These are phyloP conservation scores for Cephaloascus albidus DNA, from an alignment of 805 yeast species.

Conservation along the genomic window DNA sequence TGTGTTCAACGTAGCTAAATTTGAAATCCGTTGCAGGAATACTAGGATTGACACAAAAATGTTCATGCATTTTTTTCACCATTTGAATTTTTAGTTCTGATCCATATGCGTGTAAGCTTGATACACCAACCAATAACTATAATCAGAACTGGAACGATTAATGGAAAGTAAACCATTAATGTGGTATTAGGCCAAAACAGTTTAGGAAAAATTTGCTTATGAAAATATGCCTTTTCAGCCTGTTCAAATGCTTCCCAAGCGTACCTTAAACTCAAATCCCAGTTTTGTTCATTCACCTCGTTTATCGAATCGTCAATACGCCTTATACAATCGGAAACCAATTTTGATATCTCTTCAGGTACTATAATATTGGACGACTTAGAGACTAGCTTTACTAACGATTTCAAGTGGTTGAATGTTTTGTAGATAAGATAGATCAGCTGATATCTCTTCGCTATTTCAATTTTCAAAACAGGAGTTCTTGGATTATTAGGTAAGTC, in stretches of 20 bases:
- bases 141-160: background rate
- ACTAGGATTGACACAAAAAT: too few relatives aligned
- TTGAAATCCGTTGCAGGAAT: too few relatives aligned
- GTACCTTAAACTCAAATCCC: background rate
- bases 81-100: too few relatives aligned
- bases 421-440: background rate
- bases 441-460: background rate
- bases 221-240: background rate
- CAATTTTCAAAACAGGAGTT: background rate
- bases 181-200: background rate
- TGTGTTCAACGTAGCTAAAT: too few relatives aligned
- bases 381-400: background rate
- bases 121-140: background rate
- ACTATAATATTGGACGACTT: background rate
- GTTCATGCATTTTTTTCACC: too few relatives aligned
- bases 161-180: background rate
- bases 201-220: background rate
- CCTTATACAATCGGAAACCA: background rate
- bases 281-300: background rate
- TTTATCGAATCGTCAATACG: background rate
- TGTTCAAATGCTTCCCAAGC: background rate
- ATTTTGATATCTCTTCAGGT: background rate
- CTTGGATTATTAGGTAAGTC: background rate
- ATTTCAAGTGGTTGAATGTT: background rate
- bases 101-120: background rate